Base-by-base conservation (phyloP, 306 rosid genomes). In the Lathyrus oleraceus region DNA sequence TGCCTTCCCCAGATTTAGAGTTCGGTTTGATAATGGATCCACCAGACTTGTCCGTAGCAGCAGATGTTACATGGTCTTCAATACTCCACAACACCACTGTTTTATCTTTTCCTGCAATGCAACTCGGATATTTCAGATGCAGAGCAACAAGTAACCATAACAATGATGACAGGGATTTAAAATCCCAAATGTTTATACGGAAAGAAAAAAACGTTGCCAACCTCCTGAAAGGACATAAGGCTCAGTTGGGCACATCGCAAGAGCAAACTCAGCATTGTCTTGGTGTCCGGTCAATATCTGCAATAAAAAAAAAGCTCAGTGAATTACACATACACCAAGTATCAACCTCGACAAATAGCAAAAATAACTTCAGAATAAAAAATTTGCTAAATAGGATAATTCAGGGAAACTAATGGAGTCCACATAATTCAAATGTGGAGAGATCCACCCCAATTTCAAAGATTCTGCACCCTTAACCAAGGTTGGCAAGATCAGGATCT, bases 241-340 rank as follows among this genome's bases (percentile, higher is more conserved):
- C 71, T 95, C 97, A 60, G 96, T 91, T 59, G 95, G 99, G 85
- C 99, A 95, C 99, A 95, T 89, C 52, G 99, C 96, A 82, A 95
- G 99, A 65, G 99, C 99, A 76, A 89, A 95, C 77, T 95, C 99
- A 16, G 99, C 99, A 95, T 95, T 95, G 56, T 95, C 99, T 82
- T 91, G 90, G 80, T 95, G 99, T 70, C 99, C 99, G 48, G 99
- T 95, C 79, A 95, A 78, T 74, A 91, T 81, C 99, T 95, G 86
- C 78, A 81, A 42, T 0, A 59, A 45, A 16, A 40, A 35, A 45
- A 20, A 40, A 61, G 5, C 12, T 39, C 43, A 5, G 38, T 67
- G 40, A 78, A 65, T n/a, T n/a, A n/a, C n/a, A n/a, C n/a, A n/a
- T 27, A 60, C 52, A 39, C 39, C 45, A 49, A 21, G 25, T 20